phyloP scores from a whole-genome alignment of 2,329 filamentous ascomycete genomes.

The Ciborinia camelliae region DNA sequence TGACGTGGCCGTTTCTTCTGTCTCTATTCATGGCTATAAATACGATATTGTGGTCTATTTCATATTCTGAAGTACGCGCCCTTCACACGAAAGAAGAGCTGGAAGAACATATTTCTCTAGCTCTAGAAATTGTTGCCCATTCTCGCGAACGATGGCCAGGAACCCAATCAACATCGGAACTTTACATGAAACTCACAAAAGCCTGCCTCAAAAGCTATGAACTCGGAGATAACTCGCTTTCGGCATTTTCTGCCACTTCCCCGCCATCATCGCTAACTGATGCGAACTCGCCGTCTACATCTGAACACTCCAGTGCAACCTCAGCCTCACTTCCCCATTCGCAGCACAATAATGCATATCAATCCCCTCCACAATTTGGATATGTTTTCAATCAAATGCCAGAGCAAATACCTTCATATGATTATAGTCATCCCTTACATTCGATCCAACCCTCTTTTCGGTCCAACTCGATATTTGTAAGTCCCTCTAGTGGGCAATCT shows the following conservation, averaged over 20 bases:
- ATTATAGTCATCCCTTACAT: slow-evolving; percentile 28
- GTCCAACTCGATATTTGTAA: slow-evolving; percentile 64
- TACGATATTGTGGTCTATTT: slow-evolving; percentile 86
- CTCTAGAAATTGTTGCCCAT: slow-evolving; percentile 73
- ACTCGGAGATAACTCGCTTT: slow-evolving; percentile 46
- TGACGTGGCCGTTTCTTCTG: slow-evolving; percentile 92
- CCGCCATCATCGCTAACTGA: slow-evolving; percentile 41
- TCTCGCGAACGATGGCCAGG: slow-evolving; percentile 91
- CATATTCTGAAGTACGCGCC: slow-evolving; percentile 77
- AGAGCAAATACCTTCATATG: slow-evolving; percentile 41
- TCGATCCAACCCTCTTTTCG: slow-evolving; percentile 52
- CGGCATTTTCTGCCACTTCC: slow-evolving; percentile 46
- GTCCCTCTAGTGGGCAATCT: slow-evolving; percentile 50
- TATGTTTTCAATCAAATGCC: slow-evolving; percentile 56
- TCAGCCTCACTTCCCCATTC: slow-evolving; percentile 40
- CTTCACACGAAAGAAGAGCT: slow-evolving; percentile 72
- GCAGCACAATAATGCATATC: slow-evolving; percentile 37
- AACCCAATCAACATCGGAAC: slow-evolving; percentile 74
- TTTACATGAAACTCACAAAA: slow-evolving; percentile 81
- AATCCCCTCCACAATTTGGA: slow-evolving; percentile 52
- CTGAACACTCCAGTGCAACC: slow-evolving; percentile 42
- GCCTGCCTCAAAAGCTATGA: slow-evolving; percentile 89
- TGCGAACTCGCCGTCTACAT: slow-evolving; percentile 47
- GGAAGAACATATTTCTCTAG: slow-evolving; percentile 68
- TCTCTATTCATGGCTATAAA: slow-evolving; percentile 90